These are phyloP conservation scores for Stemphylium lycopersici DNA, from an alignment of 2,329 filamentous ascomycete genomes.

Conservation along the genomic window DNA sequence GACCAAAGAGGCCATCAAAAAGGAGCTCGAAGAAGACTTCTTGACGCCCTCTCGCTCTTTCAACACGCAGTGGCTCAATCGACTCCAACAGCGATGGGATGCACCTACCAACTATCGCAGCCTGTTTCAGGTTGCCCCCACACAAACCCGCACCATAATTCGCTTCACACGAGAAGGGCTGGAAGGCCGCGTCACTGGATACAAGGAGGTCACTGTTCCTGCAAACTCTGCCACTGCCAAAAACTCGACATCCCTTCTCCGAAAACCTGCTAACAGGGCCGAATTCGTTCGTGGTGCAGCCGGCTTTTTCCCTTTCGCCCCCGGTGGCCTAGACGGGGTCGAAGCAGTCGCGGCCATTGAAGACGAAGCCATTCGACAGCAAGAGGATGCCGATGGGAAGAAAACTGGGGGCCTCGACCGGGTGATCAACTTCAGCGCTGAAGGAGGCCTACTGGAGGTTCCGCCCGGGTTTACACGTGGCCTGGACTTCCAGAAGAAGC, in stretches of 20 bases:
- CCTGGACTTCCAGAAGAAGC: constrained; percentile 71
- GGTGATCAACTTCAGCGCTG: constrained; percentile 80
- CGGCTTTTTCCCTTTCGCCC: constrained; percentile 92
- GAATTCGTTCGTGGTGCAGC: constrained; percentile 93
- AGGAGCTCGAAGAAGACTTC: constrained; percentile 75
- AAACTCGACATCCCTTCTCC: constrained; percentile 86
- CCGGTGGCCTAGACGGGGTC: constrained; percentile 85
- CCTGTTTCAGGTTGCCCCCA: constrained; percentile 84
- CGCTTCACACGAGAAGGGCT: constrained; percentile 90
- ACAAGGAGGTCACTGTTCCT: constrained; percentile 91
- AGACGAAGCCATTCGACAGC: constrained; percentile 69
- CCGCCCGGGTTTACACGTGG: constrained; percentile 84
- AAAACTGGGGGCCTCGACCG: constrained; percentile 68
- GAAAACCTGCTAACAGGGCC: constrained; percentile 83
- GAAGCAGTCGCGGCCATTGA: constrained; percentile 85
- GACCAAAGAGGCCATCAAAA: constrained; percentile 68
- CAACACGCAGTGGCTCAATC: constrained; percentile 84
- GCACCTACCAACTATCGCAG: constrained; percentile 78
- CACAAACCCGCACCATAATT: constrained; percentile 92
- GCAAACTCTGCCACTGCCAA: constrained; percentile 90
- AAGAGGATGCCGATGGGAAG: constrained; percentile 50
- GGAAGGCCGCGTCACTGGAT: constrained; percentile 90
- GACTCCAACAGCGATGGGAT: constrained; percentile 89
- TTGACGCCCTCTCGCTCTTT: constrained; percentile 81
- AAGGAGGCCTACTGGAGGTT: constrained; percentile 78